Conservation (phyloP, 1,284 basidiomycete genomes). For the Apiotrichum montevideense region DNA sequence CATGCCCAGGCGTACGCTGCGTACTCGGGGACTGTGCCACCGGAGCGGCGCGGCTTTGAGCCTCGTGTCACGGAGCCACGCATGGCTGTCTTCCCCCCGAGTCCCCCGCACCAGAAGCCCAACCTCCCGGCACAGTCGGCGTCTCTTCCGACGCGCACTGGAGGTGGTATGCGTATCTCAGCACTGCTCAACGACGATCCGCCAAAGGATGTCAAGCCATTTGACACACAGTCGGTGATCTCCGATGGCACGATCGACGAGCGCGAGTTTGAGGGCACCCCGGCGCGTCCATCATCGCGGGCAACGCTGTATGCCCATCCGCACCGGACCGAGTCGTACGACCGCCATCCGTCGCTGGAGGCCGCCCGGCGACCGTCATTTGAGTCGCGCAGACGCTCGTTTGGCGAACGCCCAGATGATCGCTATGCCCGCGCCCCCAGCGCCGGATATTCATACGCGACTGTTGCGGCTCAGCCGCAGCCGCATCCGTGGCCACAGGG, state of each 20-base stretch:
- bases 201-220: slow-evolving; percentile 11
- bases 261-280: slow-evolving; percentile 21
- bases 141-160: slow-evolving; percentile 9
- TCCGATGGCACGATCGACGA: slow-evolving; percentile 43
- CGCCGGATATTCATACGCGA: slow-evolving; percentile 12
- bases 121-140: slow-evolving; percentile 1
- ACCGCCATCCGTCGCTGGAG: slow-evolving; percentile 6
- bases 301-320: background rate
- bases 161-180: slow-evolving; percentile 39
- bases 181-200: slow-evolving; percentile 40
- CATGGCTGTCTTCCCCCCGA: slow-evolving; percentile 36
- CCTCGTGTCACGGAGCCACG: slow-evolving; percentile 24
- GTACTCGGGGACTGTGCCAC: background rate
- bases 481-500: background rate
- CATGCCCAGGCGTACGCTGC: background rate
- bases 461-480: slow-evolving; percentile 5
- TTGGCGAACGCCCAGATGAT: slow-evolving; percentile 3
- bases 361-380: slow-evolving; percentile 1
- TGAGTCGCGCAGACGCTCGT: background rate
- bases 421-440: slow-evolving; percentile 1
- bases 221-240: slow-evolving; percentile 29
- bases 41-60: background rate
- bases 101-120: slow-evolving; percentile 6
- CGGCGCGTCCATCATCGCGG: slow-evolving; percentile 9
- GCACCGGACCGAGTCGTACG: slow-evolving; percentile 1